These are phyloP conservation scores for Dioscorea dumetorum DNA, from an alignment of 106 monocot genomes.

Conservation along the genomic window DNA sequence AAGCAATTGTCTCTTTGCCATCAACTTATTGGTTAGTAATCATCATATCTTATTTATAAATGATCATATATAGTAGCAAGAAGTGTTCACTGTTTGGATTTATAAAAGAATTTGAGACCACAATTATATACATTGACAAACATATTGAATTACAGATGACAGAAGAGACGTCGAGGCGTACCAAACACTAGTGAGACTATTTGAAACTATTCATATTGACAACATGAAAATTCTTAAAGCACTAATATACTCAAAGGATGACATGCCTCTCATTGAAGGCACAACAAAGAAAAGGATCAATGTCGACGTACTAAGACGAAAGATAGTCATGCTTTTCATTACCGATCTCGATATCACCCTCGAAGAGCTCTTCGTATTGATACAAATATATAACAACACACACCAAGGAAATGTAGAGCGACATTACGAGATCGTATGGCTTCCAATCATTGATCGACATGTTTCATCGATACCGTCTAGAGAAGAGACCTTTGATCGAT, in stretches of 20 bases:
- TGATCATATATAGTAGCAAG: too few species aligned
- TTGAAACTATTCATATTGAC: slow-evolving; percentile 55
- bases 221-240: slow-evolving; percentile 79
- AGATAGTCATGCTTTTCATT: slow-evolving; percentile 68
- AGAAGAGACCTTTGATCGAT: slow-evolving; percentile 35
- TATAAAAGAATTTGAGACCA: too few species aligned
- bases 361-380: slow-evolving; percentile 72
- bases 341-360: slow-evolving; percentile 54
- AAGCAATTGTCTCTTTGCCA: slow-evolving; percentile 47
- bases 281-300: slow-evolving; percentile 39
- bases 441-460: slow-evolving; percentile 53
- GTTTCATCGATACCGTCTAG: slow-evolving; percentile 24
- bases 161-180: slow-evolving; percentile 60
- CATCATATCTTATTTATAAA: not conserved
- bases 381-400: slow-evolving; percentile 61
- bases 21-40: slow-evolving; percentile 42
- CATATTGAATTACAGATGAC: slow-evolving; percentile 26
- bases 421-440: slow-evolving; percentile 74
- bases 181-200: slow-evolving; percentile 50
- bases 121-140: not conserved
- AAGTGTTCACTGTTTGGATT: too few species aligned
- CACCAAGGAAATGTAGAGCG: slow-evolving; percentile 54
- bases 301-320: slow-evolving; percentile 59
- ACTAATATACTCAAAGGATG: slow-evolving; percentile 57
- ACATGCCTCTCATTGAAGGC: slow-evolving; percentile 53